Base-by-base conservation (phyloP, 306 rosid genomes). In the Sphenostylis stenocarpa region DNA sequence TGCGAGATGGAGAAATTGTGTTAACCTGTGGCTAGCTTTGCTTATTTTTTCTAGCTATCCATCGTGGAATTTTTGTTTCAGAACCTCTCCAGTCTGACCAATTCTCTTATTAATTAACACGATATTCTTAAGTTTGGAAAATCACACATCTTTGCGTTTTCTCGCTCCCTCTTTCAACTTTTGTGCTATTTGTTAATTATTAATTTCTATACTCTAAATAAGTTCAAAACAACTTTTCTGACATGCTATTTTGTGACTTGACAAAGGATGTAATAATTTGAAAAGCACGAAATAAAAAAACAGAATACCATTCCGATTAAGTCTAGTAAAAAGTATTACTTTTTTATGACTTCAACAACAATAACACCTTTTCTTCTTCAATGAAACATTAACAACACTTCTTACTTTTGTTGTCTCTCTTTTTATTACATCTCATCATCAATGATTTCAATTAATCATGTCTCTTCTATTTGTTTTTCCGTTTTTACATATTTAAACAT, bases 71-170 rank as follows among this genome's bases (percentile, higher is more conserved):
- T 55, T 12, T 55, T 23, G 33, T 55, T 23, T 11, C 9, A 21
- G 16, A 55, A 28, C 12, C 49, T 49, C 45, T 6, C 6, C 43
- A 65, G 4, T 13, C 20, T 49, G 55, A 55, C 34, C 15, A 53
- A 55, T 67, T 14, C 43, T 60, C 67, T 44, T 16, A 12, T 73
- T 20, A 47, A 65, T 36, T 58, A 26, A 14, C 36, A 58, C n/a
- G 4, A 28, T 38, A 10, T 14, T 31, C 49, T 64, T 24, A 43
- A 15, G n/a, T 64, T 72, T 53, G 49, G 62, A 9, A 2, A 51
- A 64, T 39, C 43, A 64, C 73, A 64, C 73, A 80, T 51, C 62
- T 31, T 64, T 51, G 21, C 24, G 0, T 61, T 51, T 65, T 64
- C 33, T 20, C 41, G 15, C 5, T 19, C 17, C 45, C 69, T 10